Base-by-base conservation (phyloP, 2,329 filamentous ascomycete species). In the Dactylellina parvicollis region DNA sequence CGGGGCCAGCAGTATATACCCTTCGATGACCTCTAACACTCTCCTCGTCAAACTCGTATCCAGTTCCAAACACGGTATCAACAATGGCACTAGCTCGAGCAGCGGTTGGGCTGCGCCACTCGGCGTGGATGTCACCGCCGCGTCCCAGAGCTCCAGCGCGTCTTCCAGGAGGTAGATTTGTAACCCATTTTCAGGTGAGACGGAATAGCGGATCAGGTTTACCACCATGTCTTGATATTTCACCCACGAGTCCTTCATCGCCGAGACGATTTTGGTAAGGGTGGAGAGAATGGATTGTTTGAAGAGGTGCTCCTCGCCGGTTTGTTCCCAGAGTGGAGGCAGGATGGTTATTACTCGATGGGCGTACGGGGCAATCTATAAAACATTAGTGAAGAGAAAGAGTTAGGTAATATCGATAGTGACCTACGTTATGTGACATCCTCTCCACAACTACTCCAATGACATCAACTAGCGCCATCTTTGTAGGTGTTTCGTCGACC, bases 201-300 rank as follows among this genome's bases (percentile, higher is more conserved):
- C 88, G 1, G 92, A 92, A 77, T 90, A 90, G 47, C 88, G 85
- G 42, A 99, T 89, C 55, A 98, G 86, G 0, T 94, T 93, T 16
- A 96, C 82, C 76, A 97, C 90, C 57, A 93, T 84, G 14, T 85
- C 81, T 75, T 97, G 92, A 77, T 96, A 96, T 16, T 88, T 86
- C 74, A 89, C 86, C 3, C 92, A 95, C 8, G 90, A 86, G 10
- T 86, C 85, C 70, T 90, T 92, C 87, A 98, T 91, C 1, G 93
- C 90, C 79, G 88, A 88, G n/a, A 96, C 91, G 12, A 99, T 84
- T 1, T 92, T 89, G 1, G 91, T 86, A 56, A 98, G 87, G 38
- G 98, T 90, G 1, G 90, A 91, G 66, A 98, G 86, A 57, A 98
- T 92, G 0, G 92, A 89, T 81, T 97, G 93, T 81, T 98, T 98